Conservation (phyloP, 2,329 filamentous ascomycete species). For the Talaromyces sp. region DNA sequence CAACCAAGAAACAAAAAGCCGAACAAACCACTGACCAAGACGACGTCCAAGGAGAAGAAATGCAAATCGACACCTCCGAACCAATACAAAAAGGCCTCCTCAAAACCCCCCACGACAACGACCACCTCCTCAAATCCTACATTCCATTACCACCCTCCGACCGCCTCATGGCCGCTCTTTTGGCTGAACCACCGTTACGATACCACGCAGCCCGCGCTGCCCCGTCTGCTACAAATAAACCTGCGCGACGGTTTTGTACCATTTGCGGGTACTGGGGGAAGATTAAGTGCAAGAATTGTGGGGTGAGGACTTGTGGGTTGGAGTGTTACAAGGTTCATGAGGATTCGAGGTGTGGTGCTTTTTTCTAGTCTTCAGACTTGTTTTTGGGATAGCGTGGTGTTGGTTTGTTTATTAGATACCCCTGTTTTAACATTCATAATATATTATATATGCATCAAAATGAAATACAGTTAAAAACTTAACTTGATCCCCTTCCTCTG, state of each 20-base stretch:
- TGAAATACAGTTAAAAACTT: constrained; percentile 63
- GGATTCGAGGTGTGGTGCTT: constrained; percentile 47
- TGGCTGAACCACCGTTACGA: constrained; percentile 48
- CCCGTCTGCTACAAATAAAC: constrained; percentile 32
- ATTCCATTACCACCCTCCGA: constrained; percentile 46
- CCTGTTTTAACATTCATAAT: neutral
- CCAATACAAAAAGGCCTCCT: constrained; percentile 26
- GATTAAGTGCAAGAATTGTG: constrained; percentile 49
- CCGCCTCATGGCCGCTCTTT: constrained; percentile 45
- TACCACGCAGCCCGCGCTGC: constrained; percentile 48
- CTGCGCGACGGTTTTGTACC: constrained; percentile 46
- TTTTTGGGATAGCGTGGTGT: neutral
- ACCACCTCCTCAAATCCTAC: constrained; percentile 45
- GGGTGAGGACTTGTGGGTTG: constrained; percentile 47
- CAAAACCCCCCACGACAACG: constrained; percentile 40
- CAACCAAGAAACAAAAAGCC: neutral
- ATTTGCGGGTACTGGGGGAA: constrained; percentile 54
- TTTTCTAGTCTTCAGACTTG: constrained; percentile 29
- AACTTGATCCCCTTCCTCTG: constrained; percentile 75
- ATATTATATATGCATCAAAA: neutral
- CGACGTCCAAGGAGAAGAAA: neutral
- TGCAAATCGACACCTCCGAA: constrained; percentile 12
- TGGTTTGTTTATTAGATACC: constrained; percentile 1
- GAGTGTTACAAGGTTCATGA: constrained; percentile 51
- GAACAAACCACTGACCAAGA: constrained; percentile 19